Evolutionary conservation across 1,284 basidiomycete genomes (phyloP), one percentile per base, ranked within the genome.

Genomic region (Ustilago loliicola): DNA sequence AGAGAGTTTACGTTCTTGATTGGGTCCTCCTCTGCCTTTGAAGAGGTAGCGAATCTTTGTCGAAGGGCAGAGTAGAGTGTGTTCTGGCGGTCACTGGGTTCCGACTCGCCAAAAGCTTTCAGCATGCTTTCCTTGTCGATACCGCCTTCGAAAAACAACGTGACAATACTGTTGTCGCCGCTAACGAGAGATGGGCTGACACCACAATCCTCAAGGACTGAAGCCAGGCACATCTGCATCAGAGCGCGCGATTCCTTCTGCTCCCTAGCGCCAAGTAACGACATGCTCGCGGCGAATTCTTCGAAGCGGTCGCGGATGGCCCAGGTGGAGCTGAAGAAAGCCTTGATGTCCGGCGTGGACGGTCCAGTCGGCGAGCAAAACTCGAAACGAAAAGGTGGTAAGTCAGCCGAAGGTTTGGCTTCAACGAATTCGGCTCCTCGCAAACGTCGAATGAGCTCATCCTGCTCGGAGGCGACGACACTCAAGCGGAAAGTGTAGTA

Each of bases 401-500:
- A 55, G 23, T 68, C 70, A n/a, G 66, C 17, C 2, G 23, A 23
- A 21, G 55, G 17, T 23, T 47, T 55, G 0, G 65, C 64, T 42
- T 80, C 78, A 19, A 63, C 29, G 25, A 63, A 54, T 3, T 51
- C 45, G 17, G 68, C 56, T 5, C 50, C 25, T 15, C 54, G 66
- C 5, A 80, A 68, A 34, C 29, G 45, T 4, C 59, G 60, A 17
- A 66, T 54, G 13, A 80, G 65, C 38, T 80, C 78, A n/a, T 72
- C 70, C 17, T 65, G 55, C 2, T 58, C 69, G 2, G 71, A 61
- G 11, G 78, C 78, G 2, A 71, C 54, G 4, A 76, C 66, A 30
- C 56, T 48, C 13, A 79, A 50, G 3, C 77, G 71, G 61, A 69
- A 77, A 0, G 75, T 62, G 52, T 74, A 67, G 30, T 74, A 65